Evolutionary conservation across 2,329 filamentous ascomycete species (phyloP).

Genomic region (Magnaporthiopsis incrustans): DNA sequence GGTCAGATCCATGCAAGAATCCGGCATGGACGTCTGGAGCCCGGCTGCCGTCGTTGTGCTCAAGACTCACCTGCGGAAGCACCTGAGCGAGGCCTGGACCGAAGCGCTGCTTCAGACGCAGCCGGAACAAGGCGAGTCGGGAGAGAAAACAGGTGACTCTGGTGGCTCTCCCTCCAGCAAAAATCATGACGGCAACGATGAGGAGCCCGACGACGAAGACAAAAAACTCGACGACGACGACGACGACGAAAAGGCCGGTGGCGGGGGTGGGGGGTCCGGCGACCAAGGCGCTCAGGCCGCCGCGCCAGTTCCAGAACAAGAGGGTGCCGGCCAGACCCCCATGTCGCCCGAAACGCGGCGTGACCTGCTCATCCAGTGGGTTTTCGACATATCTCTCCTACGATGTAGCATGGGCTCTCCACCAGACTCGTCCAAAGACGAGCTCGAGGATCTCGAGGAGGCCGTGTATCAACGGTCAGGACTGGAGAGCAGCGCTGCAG

Average conservation of each 20-base stretch:
- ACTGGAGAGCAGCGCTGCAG: constrained; percentile 37
- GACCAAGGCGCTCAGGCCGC: constrained; percentile 9
- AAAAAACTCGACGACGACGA: no score
- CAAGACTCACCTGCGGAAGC: constrained; percentile 47
- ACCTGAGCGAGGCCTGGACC: constrained; percentile 43
- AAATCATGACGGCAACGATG: constrained; percentile 11
- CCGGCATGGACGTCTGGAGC: constrained; percentile 78
- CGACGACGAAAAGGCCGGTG: no score
- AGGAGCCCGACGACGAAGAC: constrained; percentile 12
- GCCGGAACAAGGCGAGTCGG: constrained; percentile 11
- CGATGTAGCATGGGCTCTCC: constrained; percentile 33
- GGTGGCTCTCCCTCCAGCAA: neutral
- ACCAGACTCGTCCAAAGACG: constrained; percentile 15
- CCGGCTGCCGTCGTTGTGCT: constrained; percentile 53
- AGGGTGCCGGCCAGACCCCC: neutral
- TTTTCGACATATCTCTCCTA: constrained; percentile 51
- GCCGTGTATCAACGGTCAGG: constrained; percentile 36
- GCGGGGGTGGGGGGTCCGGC: no score
- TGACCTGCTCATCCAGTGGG: constrained; percentile 50
- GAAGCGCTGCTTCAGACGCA: constrained; percentile 27
- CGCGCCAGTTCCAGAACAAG: neutral
- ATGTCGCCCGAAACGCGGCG: constrained; percentile 20
- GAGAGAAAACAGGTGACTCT: neutral
- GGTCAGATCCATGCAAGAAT: constrained; percentile 56
- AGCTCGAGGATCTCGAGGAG: constrained; percentile 37